Base-by-base conservation (phyloP, 1,139 yeast species). In the Diutina sp. region DNA sequence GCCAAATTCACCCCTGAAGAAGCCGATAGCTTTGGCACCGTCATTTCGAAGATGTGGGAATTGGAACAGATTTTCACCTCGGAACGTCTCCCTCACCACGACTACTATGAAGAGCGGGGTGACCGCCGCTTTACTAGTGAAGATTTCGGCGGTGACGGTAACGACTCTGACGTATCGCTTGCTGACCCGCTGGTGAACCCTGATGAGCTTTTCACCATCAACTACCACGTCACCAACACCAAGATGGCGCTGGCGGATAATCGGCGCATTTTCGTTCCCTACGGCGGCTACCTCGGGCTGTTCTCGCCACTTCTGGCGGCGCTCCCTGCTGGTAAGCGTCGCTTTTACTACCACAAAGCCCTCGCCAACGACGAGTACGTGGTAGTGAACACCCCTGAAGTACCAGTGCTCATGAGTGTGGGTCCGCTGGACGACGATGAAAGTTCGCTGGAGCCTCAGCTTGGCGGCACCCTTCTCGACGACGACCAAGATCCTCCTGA, bases 31-130 rank as follows among this genome's bases (percentile, higher is more conserved):
- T 83, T 80, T 65, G 85, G 84, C 2, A 64, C 67, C 0, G 81
- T 90, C 32, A 70, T 85, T 60, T 67, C 68, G 21, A 86, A 86
- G 63, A 63, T 89, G 47, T 83, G 83, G 58, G 68, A 70, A n/a
- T 28, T 38, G 25, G n/a, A 51, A 12, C 54, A 35, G 28, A 5
- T 35, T 16, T 25, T 51, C 45, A 51, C 54, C 46, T 18, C 54
- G 12, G 28, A 51, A 18, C 30, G 28, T 4, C 18, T 32, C 11
- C 53, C 53, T 55, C 69, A 57, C 32, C 35, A 45, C 65, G 63
- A 63, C 25, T 57, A 65, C 28, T 66, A 66, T 51, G 59, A 59
- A 30, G 58, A 56, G 0, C 57, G 61, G 4, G 59, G n/a, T 46
- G 66, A 67, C 57, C 66, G 65, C 47, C 63, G 58, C 56, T 74